Evolutionary conservation across 139 green algal species (phyloP), one percentile per base, ranked within the genome.

Genomic region (Diplosphaera chodatii): DNA sequence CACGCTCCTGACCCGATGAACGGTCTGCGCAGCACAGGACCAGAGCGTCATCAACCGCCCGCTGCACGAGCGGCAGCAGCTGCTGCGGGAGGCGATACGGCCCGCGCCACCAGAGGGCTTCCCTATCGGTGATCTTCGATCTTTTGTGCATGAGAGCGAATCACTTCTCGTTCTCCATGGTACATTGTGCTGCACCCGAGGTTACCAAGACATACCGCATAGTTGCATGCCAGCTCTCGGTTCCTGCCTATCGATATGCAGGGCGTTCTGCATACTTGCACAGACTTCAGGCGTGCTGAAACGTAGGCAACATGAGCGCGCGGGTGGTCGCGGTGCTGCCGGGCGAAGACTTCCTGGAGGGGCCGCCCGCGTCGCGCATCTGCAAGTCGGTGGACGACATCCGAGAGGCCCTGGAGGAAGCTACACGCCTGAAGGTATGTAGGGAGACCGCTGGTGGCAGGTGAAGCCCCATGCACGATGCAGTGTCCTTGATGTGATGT

Each of bases 21-120:
- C 8, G 8, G 10, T 48, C 8, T 48, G 10, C 37, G 10, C 37
- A 20, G 6, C 10, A 21, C 16, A 59, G 48, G 48, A 59, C 48
- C 74, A 70, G 55, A 75, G 64, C 20, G 59, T 86, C 13, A 80
- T 85, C 66, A 82, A 80, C 27, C 69, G 72, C 37, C 55, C 79
- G 8, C 72, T 89, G 59, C 40, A 66, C 71, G 80, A 92, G 71
- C 80, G 90, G 13, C 85, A 91, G 20, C 15, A 75, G 16, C 23
- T 90, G 63, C 78, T 95, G 25, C 63, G 70, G 20, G 27, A 64
- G 1, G 33, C 71, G 8, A 67, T 94, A 28, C 28, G 10, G 8
- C 33, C 64, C 18, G 34, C 67, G 32, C 71, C 72, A 4, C 21
- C 33, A 16, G 78, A 82, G 40, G 79, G 77, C 31, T 56, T 69